Conservation (phyloP, 768 basidiomycete species). For the Exidia glandulosa region DNA sequence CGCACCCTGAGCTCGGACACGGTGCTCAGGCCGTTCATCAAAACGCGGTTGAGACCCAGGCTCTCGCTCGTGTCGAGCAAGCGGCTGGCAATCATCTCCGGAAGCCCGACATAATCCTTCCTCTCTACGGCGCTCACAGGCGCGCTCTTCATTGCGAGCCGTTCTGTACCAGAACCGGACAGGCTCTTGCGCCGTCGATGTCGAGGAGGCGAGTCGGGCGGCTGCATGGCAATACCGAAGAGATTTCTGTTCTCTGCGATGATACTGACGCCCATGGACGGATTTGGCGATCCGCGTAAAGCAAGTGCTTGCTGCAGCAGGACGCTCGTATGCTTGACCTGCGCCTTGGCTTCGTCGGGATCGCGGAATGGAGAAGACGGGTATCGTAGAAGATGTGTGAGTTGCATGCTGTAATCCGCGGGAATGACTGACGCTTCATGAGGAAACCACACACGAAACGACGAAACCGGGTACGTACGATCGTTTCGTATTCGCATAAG, state of each 20-base stretch:
- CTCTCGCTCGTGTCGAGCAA: conserved; percentile 68
- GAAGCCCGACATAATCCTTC: conserved; percentile 37
- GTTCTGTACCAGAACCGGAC: neutral
- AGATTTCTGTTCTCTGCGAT: conserved; percentile 73
- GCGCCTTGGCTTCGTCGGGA: conserved; percentile 16
- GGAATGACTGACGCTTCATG: conserved; percentile 52
- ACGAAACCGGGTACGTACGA: conserved; percentile 35
- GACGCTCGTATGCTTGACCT: conserved; percentile 43
- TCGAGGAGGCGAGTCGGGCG: conserved; percentile 36
- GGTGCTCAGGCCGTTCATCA: conserved; percentile 72
- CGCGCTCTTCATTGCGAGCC: conserved; percentile 1
- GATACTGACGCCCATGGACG: conserved; percentile 65
- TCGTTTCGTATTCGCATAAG: conserved; percentile 86
- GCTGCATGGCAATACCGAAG: conserved; percentile 60
- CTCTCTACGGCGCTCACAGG: neutral
- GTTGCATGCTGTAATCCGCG: conserved; percentile 75
- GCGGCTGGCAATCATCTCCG: conserved; percentile 63
- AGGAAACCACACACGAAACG: conserved; percentile 2
- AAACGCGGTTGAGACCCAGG: conserved; percentile 72
- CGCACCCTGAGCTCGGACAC: conserved; percentile 67
- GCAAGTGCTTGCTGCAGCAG: conserved; percentile 77
- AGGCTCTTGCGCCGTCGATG: conserved; percentile 15
- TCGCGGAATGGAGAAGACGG: conserved; percentile 38
- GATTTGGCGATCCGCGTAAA: conserved; percentile 61
- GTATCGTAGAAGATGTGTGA: conserved; percentile 80